Evolutionary conservation across 2,329 filamentous ascomycete species (phyloP), one percentile per base, ranked within the genome.

Genomic region (Lachnellula cervina): DNA sequence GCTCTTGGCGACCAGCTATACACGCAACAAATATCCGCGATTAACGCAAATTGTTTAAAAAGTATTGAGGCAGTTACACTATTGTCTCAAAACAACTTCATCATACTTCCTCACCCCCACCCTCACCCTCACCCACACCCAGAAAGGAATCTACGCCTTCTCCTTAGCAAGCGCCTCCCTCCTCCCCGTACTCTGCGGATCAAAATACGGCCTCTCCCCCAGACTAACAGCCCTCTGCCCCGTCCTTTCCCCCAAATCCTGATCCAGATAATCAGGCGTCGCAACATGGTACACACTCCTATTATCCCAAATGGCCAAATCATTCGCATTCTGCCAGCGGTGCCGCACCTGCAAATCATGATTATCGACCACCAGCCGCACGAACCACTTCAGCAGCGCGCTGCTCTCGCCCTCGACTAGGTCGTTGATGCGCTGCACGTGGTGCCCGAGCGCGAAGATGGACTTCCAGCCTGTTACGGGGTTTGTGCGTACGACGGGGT

Each of bases 381-480:
- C 67, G 58, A 83, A 80, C 75, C 77, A 79, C n/a, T 74, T 65
- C 2, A 81, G 69, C n/a, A 55, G 25, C n/a, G 11, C 14, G 23
- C 38, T 50, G 40, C 52, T 55, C 28, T 55, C 52, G 13, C 28
- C 37, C 6, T 44, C 37, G 6, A 46, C 74, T 5, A 83, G 67
- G 0, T 72, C 77, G 57, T 82, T 79, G 69, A 83, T 79, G 54
- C 73, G 70, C 43, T 74, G 67, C 0, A 78, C 75, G 63, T 81
- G 78, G 19, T 75, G 73, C 13, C 78, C 79, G 1, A 80, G 72
- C 2, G 77, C 76, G 60, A 80, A 82, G 34, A 82, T 66, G 42
- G 71, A 75, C 67, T 80, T 81, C 80, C 80, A 83, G 2, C 80
- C 80, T 0, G 79, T 82, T 0, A 83, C 78, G 0, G 80, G 80